Conservation (phyloP, 805 yeast species). For the Komagataella pseudopastoris region DNA sequence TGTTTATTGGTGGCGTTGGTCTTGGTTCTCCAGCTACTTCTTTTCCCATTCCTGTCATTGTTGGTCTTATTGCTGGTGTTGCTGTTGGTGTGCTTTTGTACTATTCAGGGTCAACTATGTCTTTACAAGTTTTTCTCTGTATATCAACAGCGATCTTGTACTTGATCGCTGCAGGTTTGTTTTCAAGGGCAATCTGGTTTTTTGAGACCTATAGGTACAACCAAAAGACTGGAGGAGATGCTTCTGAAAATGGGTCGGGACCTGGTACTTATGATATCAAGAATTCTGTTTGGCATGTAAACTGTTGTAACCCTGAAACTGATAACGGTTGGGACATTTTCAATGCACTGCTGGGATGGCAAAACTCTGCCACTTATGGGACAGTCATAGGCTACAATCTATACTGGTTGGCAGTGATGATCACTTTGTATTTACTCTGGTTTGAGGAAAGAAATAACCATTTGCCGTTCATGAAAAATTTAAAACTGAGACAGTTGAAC, state of each 20-base stretch:
- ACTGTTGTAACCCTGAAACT: constrained; percentile 89
- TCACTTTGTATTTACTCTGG: constrained; percentile 44
- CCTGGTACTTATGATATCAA: constrained; percentile 86
- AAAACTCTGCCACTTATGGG: constrained; percentile 89
- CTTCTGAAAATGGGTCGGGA: constrained; percentile 84
- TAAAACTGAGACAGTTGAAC: constrained; percentile 38
- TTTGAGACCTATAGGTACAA: constrained; percentile 62
- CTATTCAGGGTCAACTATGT: constrained; percentile 68
- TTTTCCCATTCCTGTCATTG: constrained; percentile 87
- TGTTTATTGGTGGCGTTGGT: constrained; percentile 82
- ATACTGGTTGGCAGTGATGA: constrained; percentile 69
- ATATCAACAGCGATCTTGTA: constrained; percentile 82
- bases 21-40: constrained; percentile 58
- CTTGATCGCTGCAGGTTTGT: constrained; percentile 83
- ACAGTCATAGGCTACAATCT: constrained; percentile 79
- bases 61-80: constrained; percentile 74
- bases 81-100: constrained; percentile 59
- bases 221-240: constrained; percentile 80
- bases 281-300: constrained; percentile 85
- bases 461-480: constrained; percentile 49
- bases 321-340: constrained; percentile 96
- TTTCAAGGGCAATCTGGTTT: constrained; percentile 88
- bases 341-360: constrained; percentile 94
- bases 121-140: constrained; percentile 81
- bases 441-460: constrained; percentile 80